phyloP scores from a whole-genome alignment of 2,329 filamentous ascomycete genomes.

The Domatiomyces globalis region DNA sequence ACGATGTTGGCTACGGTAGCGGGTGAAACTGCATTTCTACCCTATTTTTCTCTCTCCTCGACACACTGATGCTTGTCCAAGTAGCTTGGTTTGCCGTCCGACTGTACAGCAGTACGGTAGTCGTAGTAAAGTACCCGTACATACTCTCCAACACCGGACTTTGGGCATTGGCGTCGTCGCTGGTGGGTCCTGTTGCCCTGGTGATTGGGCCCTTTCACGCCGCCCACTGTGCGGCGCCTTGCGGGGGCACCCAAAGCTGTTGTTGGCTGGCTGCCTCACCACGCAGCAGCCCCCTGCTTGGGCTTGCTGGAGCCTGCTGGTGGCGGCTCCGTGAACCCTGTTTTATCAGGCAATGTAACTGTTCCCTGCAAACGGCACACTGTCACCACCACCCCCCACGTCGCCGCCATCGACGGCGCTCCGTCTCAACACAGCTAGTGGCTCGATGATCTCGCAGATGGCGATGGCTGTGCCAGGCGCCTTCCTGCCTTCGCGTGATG shows the following conservation, averaged over 20 bases:
- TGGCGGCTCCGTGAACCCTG: neutral
- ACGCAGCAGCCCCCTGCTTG: neutral
- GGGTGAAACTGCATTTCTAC: no score
- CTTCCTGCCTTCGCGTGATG: slow-evolving; percentile 4
- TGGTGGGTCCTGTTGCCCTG: neutral
- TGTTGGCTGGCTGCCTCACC: neutral
- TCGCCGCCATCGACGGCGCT: neutral
- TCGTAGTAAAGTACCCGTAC: no score
- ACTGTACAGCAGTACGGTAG: no score
- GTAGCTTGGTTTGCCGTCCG: no score
- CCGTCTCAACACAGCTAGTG: neutral
- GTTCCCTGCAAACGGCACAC: neutral
- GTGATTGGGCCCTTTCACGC: no score
- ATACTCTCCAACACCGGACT: no score
- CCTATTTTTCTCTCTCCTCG: no score
- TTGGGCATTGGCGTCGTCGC: neutral
- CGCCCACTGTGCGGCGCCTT: no score
- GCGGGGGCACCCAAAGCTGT: neutral
- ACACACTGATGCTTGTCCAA: no score
- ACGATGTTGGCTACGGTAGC: neutral
- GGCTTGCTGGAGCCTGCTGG: neutral
- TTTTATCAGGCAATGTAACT: neutral
- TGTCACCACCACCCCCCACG: no score
- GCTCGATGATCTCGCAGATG: neutral
- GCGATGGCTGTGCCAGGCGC: slow-evolving; percentile 7